Conservation (phyloP, 352 stramenopile species). For the Globisporangium polare region DNA sequence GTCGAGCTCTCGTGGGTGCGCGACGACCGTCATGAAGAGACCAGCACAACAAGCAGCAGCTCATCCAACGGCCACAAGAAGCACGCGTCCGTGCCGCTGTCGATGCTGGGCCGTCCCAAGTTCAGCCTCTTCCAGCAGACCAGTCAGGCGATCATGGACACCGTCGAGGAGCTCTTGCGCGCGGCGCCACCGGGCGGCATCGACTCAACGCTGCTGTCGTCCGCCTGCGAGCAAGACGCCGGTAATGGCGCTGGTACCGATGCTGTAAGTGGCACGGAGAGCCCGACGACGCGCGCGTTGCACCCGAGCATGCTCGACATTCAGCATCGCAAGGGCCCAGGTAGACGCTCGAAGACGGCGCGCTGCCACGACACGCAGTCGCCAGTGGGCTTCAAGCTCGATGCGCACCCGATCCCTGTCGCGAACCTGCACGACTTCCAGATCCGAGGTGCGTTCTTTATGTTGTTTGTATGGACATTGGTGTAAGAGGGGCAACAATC, state of each 20-base stretch:
- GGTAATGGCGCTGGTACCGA: too few relatives aligned
- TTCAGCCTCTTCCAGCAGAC: slow-evolving; percentile 88
- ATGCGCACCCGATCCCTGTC: slow-evolving; percentile 51
- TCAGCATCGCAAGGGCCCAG: slow-evolving; percentile 10
- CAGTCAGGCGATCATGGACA: slow-evolving; percentile 64
- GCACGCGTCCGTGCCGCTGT: slow-evolving; percentile 30
- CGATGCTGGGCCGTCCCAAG: slow-evolving; percentile 75
- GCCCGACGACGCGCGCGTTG: slow-evolving; percentile 51
- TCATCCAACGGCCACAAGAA: slow-evolving; percentile 3
- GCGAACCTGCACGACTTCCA: slow-evolving; percentile 60
- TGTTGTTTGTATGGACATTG: background rate
- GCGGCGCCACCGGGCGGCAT: background rate
- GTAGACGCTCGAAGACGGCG: slow-evolving; percentile 53
- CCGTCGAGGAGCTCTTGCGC: slow-evolving; percentile 41
- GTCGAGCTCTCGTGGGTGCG: slow-evolving; percentile 84
- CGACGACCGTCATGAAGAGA: slow-evolving; percentile 10
- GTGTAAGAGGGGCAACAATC: background rate
- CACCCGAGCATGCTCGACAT: slow-evolving; percentile 68
- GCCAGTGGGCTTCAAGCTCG: slow-evolving; percentile 74
- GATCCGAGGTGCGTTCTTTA: slow-evolving; percentile 29
- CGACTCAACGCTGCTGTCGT: slow-evolving; percentile 7
- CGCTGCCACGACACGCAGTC: slow-evolving; percentile 59
- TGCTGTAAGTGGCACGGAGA: slow-evolving; percentile 36
- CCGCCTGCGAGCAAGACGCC: slow-evolving; percentile 1
- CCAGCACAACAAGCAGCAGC: background rate